A percentile compares a stretch with the other conserved stretches of the same genome.
phyloP scores from a whole-genome alignment of 768 basidiomycete species.

The Lenzites betulinus region DNA sequence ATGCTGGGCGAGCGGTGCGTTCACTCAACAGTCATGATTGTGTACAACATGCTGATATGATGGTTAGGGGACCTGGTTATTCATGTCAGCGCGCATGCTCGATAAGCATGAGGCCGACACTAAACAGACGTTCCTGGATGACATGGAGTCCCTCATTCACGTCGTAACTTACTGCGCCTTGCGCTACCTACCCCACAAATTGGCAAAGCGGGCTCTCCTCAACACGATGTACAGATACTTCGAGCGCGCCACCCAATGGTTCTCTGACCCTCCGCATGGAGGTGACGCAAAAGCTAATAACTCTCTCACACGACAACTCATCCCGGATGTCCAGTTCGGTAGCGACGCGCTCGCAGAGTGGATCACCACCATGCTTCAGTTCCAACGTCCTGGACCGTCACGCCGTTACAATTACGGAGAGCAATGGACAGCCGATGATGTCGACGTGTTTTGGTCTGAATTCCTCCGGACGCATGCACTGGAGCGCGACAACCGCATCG shows the following conservation, averaged over 20 bases:
- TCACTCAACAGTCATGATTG: background rate
- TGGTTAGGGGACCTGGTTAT: conserved; percentile 1
- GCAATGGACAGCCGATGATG: background rate
- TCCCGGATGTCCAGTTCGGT: background rate
- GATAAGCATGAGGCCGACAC: background rate
- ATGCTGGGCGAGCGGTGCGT: background rate
- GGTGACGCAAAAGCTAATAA: background rate
- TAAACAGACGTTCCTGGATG: background rate
- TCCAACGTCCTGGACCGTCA: background rate
- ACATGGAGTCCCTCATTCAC: background rate
- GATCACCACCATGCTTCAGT: background rate
- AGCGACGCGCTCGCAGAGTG: background rate
- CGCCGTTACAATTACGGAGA: background rate
- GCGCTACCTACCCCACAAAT: background rate
- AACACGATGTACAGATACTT: background rate
- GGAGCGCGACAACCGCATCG: background rate
- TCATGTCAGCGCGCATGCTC: conserved; percentile 7
- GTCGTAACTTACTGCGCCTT: background rate
- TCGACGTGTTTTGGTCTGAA: background rate
- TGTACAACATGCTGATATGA: too few species aligned
- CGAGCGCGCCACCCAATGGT: background rate
- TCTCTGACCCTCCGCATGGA: background rate
- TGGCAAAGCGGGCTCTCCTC: background rate
- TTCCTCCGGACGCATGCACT: conserved; percentile 2
- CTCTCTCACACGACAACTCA: background rate